Evolutionary conservation across 2,329 filamentous ascomycete species (phyloP).

Genomic region (Verticillium zaregamsianum): DNA sequence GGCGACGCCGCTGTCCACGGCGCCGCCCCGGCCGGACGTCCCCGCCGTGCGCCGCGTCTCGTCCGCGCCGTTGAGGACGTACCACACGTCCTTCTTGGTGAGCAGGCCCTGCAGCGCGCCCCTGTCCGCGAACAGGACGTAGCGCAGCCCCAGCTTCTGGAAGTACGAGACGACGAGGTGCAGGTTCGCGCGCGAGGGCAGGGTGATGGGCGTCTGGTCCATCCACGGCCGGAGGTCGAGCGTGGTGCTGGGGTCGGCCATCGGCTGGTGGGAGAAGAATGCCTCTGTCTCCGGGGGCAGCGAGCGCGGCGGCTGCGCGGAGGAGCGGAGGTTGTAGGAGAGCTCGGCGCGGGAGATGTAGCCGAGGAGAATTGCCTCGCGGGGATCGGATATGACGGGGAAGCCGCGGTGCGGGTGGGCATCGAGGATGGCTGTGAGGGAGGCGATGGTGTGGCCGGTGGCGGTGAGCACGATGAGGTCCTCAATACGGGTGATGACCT

Average conservation of each 20-base stretch:
- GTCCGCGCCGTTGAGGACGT: slow-evolving; percentile 76
- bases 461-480: slow-evolving; percentile 86
- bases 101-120: slow-evolving; percentile 79
- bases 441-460: slow-evolving; percentile 80
- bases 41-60: slow-evolving; percentile 45
- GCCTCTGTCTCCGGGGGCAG: slow-evolving; percentile 70
- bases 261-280: slow-evolving; percentile 79
- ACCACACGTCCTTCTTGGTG: slow-evolving; percentile 98
- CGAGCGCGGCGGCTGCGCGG: slow-evolving; percentile 49
- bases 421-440: slow-evolving; percentile 65
- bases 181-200: slow-evolving; percentile 71
- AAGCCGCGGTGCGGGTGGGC: slow-evolving; percentile 83
- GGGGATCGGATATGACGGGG: slow-evolving; percentile 77
- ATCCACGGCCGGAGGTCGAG: slow-evolving; percentile 96
- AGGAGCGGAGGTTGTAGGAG: slow-evolving; percentile 69
- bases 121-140: slow-evolving; percentile 81
- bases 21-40: slow-evolving; percentile 18
- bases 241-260: slow-evolving; percentile 70
- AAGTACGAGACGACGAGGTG: slow-evolving; percentile 91
- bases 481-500: slow-evolving; percentile 89
- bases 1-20: slow-evolving; percentile 28
- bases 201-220: slow-evolving; percentile 94
- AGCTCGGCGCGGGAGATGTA: slow-evolving; percentile 94
- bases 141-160: slow-evolving; percentile 86
- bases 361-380: slow-evolving; percentile 75